Evolutionary conservation across 495 filamentous ascomycete species (phyloP).

Genomic region (Cetradonia linearis): DNA sequence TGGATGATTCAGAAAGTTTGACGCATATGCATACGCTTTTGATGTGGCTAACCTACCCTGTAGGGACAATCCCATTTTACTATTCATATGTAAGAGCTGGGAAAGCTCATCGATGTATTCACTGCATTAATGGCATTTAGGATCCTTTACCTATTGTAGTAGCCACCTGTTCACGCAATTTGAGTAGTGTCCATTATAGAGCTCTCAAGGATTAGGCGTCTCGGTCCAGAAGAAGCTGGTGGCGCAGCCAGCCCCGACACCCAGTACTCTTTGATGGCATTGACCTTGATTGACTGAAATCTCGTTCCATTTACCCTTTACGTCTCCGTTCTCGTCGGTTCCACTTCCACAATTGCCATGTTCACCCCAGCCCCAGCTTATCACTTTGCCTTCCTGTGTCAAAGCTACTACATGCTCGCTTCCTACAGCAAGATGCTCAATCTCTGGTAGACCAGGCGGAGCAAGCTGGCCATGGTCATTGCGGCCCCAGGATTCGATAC

Average conservation of each 20-base stretch:
- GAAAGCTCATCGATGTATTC: no score
- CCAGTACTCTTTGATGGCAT: conserved; percentile 32
- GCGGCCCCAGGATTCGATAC: conserved; percentile 58
- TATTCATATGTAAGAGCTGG: no score
- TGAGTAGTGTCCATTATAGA: neutral
- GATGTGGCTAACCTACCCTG: neutral
- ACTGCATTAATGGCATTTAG: no score
- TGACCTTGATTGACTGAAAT: conserved; percentile 39
- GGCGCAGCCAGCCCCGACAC: conserved; percentile 74
- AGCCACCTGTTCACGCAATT: no score
- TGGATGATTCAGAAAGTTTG: neutral
- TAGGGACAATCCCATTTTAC: neutral
- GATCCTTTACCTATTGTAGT: no score
- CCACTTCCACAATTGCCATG: conserved; percentile 87
- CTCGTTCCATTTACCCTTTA: conserved; percentile 52
- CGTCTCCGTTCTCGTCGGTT: conserved; percentile 49
- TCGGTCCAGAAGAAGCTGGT: conserved; percentile 52
- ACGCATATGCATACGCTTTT: neutral
- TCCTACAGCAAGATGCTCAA: conserved; percentile 58
- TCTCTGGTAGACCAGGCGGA: conserved; percentile 42
- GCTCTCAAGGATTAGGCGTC: neutral
- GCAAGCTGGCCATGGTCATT: conserved; percentile 75
- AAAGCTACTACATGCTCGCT: conserved; percentile 78
- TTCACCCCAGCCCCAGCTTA: conserved; percentile 92
- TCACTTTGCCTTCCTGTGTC: conserved; percentile 46